These are phyloP conservation scores for Dioszegia aurantiaca DNA, from an alignment of 768 basidiomycete species.

Conservation along the genomic window DNA sequence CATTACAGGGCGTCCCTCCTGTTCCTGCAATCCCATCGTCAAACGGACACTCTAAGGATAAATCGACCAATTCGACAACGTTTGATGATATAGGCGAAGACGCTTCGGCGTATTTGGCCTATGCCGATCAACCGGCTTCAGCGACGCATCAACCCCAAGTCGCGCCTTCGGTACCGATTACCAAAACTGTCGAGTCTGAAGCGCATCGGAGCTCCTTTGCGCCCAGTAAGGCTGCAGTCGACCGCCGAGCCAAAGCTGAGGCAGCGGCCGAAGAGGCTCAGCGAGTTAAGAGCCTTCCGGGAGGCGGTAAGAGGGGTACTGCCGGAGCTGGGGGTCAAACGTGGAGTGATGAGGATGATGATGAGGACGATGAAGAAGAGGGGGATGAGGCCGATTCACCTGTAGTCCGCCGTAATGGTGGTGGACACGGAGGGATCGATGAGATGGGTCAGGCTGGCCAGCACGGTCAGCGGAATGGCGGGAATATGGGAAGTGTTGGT, in stretches of 20 bases:
- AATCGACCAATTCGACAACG: conserved; percentile 27
- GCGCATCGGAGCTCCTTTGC: conserved; percentile 84
- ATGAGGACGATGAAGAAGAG: conserved; percentile 65
- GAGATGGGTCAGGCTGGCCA: conserved; percentile 2
- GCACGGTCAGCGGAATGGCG: too few relatives aligned
- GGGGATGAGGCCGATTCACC: conserved; percentile 15
- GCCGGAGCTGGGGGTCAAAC: conserved; percentile 64
- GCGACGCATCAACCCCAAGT: conserved; percentile 26
- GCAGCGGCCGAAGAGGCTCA: conserved; percentile 79
- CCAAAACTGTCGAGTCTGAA: conserved; percentile 8
- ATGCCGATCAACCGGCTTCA: conserved; percentile 43
- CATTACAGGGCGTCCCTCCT: conserved; percentile 12
- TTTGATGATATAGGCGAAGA: conserved; percentile 35
- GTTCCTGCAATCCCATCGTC: conserved; percentile 26
- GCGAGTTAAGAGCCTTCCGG: conserved; percentile 69
- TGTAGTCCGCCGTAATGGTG: background rate
- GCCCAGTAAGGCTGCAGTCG: conserved; percentile 73
- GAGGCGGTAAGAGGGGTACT: conserved; percentile 58
- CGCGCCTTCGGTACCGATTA: too few relatives aligned
- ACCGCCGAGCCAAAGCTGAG: conserved; percentile 78
- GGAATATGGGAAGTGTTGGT: too few relatives aligned
- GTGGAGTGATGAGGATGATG: conserved; percentile 69
- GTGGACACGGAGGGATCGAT: background rate
- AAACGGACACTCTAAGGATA: conserved; percentile 48
- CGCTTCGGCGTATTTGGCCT: conserved; percentile 42